Percentiles rank a stretch among this genome's conserved stretches.
Conservation (phyloP, 2,329 filamentous ascomycete species). For the Talaromyces pinophilus region DNA sequence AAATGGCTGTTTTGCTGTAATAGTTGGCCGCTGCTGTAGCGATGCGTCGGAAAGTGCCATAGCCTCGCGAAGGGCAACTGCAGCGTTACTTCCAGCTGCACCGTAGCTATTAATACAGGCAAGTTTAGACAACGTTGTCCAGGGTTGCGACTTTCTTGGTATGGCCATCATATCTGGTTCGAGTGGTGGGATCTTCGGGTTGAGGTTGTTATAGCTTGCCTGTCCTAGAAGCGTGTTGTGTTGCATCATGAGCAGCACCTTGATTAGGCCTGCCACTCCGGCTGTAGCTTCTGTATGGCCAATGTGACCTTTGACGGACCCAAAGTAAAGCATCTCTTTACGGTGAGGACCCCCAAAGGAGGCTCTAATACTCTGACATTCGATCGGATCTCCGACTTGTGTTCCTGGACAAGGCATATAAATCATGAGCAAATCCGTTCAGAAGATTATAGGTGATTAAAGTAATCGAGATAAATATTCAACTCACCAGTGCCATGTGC, state of each 20-base stretch:
- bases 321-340: constrained; percentile 28
- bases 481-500: constrained; percentile 41
- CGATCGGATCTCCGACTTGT: constrained; percentile 30
- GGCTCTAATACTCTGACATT: constrained; percentile 22
- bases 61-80: constrained; percentile 32
- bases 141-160: constrained; percentile 18
- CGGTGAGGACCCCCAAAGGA: constrained; percentile 20
- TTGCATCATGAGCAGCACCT: constrained; percentile 30
- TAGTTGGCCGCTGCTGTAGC: constrained; percentile 2
- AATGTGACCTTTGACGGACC: constrained; percentile 36
- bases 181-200: constrained; percentile 27
- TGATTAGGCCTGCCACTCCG: constrained; percentile 33
- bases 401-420: constrained; percentile 23
- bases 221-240: constrained; percentile 29
- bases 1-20: constrained; percentile 13
- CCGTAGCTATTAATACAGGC: constrained; percentile 36
- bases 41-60: neutral
- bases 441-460: neutral
- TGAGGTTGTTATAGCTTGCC: constrained; percentile 28
- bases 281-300: constrained; percentile 38
- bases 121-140: constrained; percentile 19
- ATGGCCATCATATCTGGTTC: constrained; percentile 26
- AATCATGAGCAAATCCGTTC: neutral
- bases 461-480: neutral
- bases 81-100: constrained; percentile 32